These are phyloP conservation scores for Aspergillus ruber DNA, from an alignment of 2,329 filamentous ascomycete species.

Conservation along the genomic window DNA sequence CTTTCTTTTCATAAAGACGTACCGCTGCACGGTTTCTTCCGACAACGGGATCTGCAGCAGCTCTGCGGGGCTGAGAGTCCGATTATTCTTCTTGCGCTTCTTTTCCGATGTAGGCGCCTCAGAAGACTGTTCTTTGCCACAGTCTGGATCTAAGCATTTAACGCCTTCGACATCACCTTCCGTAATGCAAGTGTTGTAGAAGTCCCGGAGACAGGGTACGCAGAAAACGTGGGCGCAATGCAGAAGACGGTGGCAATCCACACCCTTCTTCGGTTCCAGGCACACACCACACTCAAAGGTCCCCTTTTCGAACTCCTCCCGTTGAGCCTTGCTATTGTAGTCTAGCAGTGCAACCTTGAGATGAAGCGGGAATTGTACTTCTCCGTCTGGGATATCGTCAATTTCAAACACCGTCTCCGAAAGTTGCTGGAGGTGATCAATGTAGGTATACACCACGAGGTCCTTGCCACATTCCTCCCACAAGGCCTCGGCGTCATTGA, in stretches of 20 bases:
- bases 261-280: conserved; percentile 85
- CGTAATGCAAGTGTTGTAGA: conserved; percentile 79
- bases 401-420: conserved; percentile 52
- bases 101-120: conserved; percentile 19
- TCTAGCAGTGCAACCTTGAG: conserved; percentile 67
- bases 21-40: conserved; percentile 70
- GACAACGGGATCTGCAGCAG: conserved; percentile 69
- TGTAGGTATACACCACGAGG: conserved; percentile 54
- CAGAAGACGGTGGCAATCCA: conserved; percentile 70
- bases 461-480: conserved; percentile 57
- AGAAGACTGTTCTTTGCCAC: conserved; percentile 56
- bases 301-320: conserved; percentile 69
- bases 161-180: conserved; percentile 77
- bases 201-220: conserved; percentile 75
- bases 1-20: conserved; percentile 86
- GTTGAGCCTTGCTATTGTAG: conserved; percentile 68
- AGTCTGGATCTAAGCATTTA: conserved; percentile 72
- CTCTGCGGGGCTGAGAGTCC: conserved; percentile 72
- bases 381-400: conserved; percentile 29
- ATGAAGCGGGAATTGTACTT: conserved; percentile 43
- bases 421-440: conserved; percentile 54
- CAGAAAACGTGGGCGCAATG: conserved; percentile 92
- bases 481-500: conserved; percentile 42
- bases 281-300: conserved; percentile 88
- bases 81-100: conserved; percentile 56